Percentiles rank a stretch among this genome's conserved stretches.
These are phyloP conservation scores for Wickerhamia fluorescens DNA, from an alignment of 805 yeast species.

Conservation along the genomic window DNA sequence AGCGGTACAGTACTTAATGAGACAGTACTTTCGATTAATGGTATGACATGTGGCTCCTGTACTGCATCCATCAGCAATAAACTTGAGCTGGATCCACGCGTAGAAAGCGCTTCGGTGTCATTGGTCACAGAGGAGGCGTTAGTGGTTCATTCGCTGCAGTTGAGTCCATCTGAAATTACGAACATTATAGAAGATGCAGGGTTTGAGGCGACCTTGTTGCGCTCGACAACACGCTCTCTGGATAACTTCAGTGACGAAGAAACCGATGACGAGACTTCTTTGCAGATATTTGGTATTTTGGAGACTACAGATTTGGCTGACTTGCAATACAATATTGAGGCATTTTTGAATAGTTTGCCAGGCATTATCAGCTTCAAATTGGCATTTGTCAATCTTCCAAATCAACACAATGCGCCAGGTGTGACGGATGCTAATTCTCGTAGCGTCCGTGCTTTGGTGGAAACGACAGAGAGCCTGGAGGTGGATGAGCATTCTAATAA, in stretches of 20 bases:
- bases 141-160: slow-evolving; percentile 11
- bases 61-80: slow-evolving; percentile 32
- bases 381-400: slow-evolving; percentile 11
- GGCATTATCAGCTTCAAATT: slow-evolving; percentile 23
- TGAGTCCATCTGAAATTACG: slow-evolving; percentile 11
- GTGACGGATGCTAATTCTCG: slow-evolving; percentile 10
- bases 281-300: slow-evolving; percentile 28
- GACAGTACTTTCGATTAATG: slow-evolving; percentile 8
- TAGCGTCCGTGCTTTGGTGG: slow-evolving; percentile 9
- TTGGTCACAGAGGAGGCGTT: slow-evolving; percentile 31
- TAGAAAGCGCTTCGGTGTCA: slow-evolving; percentile 23
- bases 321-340: slow-evolving; percentile 35
- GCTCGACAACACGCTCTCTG: not conserved
- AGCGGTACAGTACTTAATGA: slow-evolving; percentile 2
- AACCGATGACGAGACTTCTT: slow-evolving; percentile 15
- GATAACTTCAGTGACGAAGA: slow-evolving; percentile 9
- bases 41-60: slow-evolving; percentile 40
- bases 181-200: slow-evolving; percentile 26
- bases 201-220: slow-evolving; percentile 14
- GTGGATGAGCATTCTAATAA: slow-evolving; percentile 8
- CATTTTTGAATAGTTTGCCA: slow-evolving; percentile 23
- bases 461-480: slow-evolving; percentile 9
- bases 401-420: slow-evolving; percentile 3
- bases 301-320: slow-evolving; percentile 19
- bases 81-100: slow-evolving; percentile 17